Percentiles rank a stretch among this genome's conserved stretches.
Conservation (phyloP, 306 rosid species). For the Rubus parviflorus region DNA sequence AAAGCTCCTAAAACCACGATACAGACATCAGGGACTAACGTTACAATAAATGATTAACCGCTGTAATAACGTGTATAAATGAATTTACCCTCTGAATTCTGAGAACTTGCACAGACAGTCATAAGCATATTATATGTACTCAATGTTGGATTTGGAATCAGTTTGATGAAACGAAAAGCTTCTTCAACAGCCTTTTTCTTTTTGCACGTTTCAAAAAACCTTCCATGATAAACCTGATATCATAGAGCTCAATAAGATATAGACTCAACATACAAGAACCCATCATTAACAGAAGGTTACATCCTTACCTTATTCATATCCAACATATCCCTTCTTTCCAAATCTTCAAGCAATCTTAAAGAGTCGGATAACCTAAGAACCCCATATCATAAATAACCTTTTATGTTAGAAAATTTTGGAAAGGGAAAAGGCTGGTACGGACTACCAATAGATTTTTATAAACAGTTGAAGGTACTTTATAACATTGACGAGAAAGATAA, state of each 20-base stretch:
- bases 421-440: not conserved
- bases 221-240: slow-evolving; percentile 86
- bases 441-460: not conserved
- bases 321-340: slow-evolving; percentile 66
- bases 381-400: slow-evolving; percentile 33
- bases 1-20: slow-evolving; percentile 74
- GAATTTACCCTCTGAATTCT: slow-evolving; percentile 66
- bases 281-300: slow-evolving; percentile 25
- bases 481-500: slow-evolving; percentile 11
- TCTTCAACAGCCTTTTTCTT: slow-evolving; percentile 73
- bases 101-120: slow-evolving; percentile 86
- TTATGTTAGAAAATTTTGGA: not conserved
- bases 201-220: slow-evolving; percentile 85
- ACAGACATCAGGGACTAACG: slow-evolving; percentile 30
- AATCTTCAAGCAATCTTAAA: slow-evolving; percentile 68
- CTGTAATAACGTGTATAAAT: slow-evolving; percentile 11
- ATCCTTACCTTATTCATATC: slow-evolving; percentile 88
- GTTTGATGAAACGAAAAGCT: slow-evolving; percentile 81
- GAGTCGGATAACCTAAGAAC: slow-evolving; percentile 65
- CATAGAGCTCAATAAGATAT: slow-evolving; percentile 35
- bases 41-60: slow-evolving; percentile 15
- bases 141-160: slow-evolving; percentile 77
- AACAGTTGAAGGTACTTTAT: not conserved
- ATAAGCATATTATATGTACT: slow-evolving; percentile 97
- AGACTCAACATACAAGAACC: slow-evolving; percentile 29